A percentile compares a stretch with the other conserved stretches of the same genome.
These are phyloP conservation scores for Chytriomyces hyalinus DNA, from an alignment of 192 early-diverging fungal genomes.

Conservation along the genomic window DNA sequence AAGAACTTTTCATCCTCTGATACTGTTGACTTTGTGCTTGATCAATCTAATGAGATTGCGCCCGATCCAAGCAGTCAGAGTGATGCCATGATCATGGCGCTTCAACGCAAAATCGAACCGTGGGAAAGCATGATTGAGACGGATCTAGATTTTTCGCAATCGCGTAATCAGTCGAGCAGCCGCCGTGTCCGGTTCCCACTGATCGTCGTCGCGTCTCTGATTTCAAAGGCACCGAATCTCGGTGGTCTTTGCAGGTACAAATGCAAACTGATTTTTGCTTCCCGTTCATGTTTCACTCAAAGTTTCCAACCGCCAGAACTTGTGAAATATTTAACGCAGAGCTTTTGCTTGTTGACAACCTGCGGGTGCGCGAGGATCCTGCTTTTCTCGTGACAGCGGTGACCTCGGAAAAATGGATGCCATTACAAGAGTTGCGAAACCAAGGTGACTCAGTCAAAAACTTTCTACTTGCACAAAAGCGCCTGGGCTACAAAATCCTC, in stretches of 20 bases:
- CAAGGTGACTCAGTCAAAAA: not conserved
- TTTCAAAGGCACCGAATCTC: constrained; percentile 62
- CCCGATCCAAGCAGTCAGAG: no score
- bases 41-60: not conserved
- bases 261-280: constrained; percentile 3
- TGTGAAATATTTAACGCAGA: constrained; percentile 70
- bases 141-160: constrained; percentile 55
- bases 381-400: constrained; percentile 56
- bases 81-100: not conserved
- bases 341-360: constrained; percentile 33
- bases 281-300: constrained; percentile 18
- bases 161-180: not conserved
- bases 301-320: constrained; percentile 43
- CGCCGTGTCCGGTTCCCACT: constrained; percentile 49
- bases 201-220: constrained; percentile 63
- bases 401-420: constrained; percentile 67
- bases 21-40: no score
- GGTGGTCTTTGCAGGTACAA: constrained; percentile 53
- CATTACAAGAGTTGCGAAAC: constrained; percentile 52
- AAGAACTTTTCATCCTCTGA: no score
- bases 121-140: constrained; percentile 63
- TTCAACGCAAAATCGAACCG: constrained; percentile 67
- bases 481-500: constrained; percentile 56
- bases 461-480: constrained; percentile 55
- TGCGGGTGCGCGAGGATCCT: constrained; percentile 57